Conservation (phyloP, 305 asterid genomes). For the Solanum hybrid region DNA sequence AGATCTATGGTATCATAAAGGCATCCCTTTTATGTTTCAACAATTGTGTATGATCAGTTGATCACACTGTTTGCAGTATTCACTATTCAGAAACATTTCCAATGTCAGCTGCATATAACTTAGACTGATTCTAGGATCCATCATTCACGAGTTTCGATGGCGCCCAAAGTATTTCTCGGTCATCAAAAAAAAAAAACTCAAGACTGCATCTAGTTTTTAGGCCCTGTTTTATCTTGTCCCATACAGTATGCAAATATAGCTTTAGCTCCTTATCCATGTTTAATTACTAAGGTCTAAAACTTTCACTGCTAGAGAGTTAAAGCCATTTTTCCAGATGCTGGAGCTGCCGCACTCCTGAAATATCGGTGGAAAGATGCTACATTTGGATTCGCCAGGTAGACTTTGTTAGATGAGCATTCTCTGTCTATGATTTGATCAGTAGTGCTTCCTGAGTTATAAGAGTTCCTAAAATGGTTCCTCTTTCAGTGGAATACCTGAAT, state of each 20-base stretch:
- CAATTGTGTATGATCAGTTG: neutral
- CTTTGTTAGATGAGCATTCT: neutral
- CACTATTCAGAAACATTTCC: neutral
- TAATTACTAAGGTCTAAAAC: constrained; percentile 19
- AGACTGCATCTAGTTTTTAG: neutral
- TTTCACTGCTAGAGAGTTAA: constrained; percentile 57
- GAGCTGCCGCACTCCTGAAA: constrained; percentile 87
- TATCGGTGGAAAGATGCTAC: constrained; percentile 87
- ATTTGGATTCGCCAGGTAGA: constrained; percentile 74
- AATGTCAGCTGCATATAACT: neutral
- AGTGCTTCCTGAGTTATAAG: neutral
- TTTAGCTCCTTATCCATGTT: neutral
- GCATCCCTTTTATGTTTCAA: neutral
- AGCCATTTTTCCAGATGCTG: constrained; percentile 97
- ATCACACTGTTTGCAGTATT: neutral
- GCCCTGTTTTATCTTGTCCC: neutral
- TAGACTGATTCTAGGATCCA: neutral
- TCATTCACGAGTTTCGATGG: neutral
- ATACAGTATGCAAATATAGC: neutral
- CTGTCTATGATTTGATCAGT: neutral
- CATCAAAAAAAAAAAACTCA: neutral
- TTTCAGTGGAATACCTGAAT: neutral
- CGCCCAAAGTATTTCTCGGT: neutral
- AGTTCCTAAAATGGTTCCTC: neutral
- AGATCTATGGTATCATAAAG: neutral